Base-by-base conservation (phyloP, 2,329 filamentous ascomycete genomes). In the Venturia effusa region DNA sequence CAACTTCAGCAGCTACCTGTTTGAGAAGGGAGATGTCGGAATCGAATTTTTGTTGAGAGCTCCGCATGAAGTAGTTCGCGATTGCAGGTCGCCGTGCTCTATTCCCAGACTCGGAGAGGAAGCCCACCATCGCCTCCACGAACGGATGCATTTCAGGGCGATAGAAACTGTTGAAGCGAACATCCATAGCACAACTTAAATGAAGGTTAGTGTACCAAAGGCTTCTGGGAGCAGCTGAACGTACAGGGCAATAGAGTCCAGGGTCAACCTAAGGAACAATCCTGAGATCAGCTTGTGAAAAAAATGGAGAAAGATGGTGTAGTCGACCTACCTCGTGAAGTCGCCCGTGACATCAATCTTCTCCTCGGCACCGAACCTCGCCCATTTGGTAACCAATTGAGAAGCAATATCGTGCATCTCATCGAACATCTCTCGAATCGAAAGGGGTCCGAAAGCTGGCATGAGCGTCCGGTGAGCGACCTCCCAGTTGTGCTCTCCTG, bases 331-430 rank as follows among this genome's bases (percentile, higher is more conserved):
- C 17, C 74, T 68, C 15, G 74, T 75, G 57, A 76, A 75, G 66
- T 76, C 74, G 34, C 75, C 73, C 11, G 72, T 72, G 6, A 74
- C 74, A 11, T 70, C 68, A 17, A 76, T 74, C 0, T 65, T 64
- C 32, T 73, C 68, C 10, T 72, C 68, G 1, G 72, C 64, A 4
- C 74, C 73, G 61, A 84, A 79, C 40, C 87, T 80, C 22, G 86
- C 86, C 81, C 86, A 86, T 72, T 89, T 89, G 74, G 88, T 78
- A 11, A 82, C 80, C 61, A 90, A 74, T 70, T 90, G 87, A 0
- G 79, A 78, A 4, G 85, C 82, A 66, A 89, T 84, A 67, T 89
- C 87, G 67, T 86, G 79, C 72, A 73, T 74, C 68, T 76, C 75
- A 66, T 82, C 79, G 66, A 87, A 90, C 87, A 90, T 90, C 64